Conservation (phyloP, 225 moss, liverwort and hornwort genomes). For the Polytrichum formosum region DNA sequence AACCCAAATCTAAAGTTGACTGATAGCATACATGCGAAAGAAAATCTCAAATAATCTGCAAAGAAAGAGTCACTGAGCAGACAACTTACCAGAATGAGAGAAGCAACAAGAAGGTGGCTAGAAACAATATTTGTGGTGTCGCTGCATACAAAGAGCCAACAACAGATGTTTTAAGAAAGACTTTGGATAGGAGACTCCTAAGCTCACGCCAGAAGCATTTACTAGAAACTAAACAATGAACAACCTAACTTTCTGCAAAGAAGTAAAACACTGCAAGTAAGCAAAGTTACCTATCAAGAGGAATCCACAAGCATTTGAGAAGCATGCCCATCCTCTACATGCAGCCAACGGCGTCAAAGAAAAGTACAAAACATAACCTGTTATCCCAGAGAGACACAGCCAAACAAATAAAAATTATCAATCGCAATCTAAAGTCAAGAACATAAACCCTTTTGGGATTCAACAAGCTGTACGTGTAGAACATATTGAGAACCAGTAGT, state of each 20-base stretch:
- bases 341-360: conserved; percentile 39
- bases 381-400: conserved; percentile 8
- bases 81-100: conserved; percentile 85
- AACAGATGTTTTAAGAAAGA: no score
- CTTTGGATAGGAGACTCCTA: no score
- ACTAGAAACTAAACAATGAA: no score
- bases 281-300: conserved; percentile 27
- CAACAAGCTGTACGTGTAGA: no score
- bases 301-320: conserved; percentile 54
- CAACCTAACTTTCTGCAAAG: no score
- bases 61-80: neutral
- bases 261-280: neutral
- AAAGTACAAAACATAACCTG: conserved; percentile 43
- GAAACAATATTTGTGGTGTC: conserved; percentile 76
- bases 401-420: neutral
- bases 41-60: no score
- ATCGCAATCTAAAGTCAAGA: neutral
- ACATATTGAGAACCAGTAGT: no score
- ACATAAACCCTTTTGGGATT: no score
- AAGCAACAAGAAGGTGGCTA: conserved; percentile 83
- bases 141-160: conserved; percentile 47
- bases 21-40: no score
- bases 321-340: conserved; percentile 48
- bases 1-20: no score
- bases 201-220: no score